Evolutionary conservation across 495 filamentous ascomycete genomes (phyloP).

Genomic region (Aspergillus nanangensis): DNA sequence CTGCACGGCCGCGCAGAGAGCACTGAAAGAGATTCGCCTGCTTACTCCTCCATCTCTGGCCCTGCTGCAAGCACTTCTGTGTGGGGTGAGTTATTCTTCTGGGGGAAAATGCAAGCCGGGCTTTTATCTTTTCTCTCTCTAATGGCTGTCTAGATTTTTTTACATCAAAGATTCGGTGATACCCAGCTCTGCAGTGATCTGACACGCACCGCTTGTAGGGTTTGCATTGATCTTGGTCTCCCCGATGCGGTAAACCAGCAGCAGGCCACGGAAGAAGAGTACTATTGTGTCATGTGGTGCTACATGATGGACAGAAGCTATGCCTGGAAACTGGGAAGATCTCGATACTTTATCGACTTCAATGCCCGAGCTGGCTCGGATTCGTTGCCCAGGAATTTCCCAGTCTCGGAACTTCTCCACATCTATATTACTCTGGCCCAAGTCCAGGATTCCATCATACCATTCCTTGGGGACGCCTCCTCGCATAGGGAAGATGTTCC

Average conservation of each 20-base stretch:
- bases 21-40: conserved; percentile 13
- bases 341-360: conserved; percentile 7
- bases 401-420: conserved; percentile 7
- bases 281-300: conserved; percentile 23
- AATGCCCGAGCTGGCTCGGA: neutral
- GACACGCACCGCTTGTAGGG: conserved; percentile 15
- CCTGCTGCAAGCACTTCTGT: conserved; percentile 13
- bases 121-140: neutral
- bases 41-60: conserved; percentile 7
- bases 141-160: conserved; percentile 10
- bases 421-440: conserved; percentile 18
- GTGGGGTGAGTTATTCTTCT: conserved; percentile 3
- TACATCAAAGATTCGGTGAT: conserved; percentile 19
- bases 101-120: no score
- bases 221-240: conserved; percentile 15
- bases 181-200: conserved; percentile 11
- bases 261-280: conserved; percentile 9
- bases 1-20: conserved; percentile 12
- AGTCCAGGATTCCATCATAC: conserved; percentile 14
- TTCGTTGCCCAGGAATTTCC: neutral
- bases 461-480: conserved; percentile 1
- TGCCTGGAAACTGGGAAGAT: conserved; percentile 13
- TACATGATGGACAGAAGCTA: conserved; percentile 21
- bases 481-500: neutral
- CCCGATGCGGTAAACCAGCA: neutral